Conservation (phyloP, 805 yeast species). For the Peterozyma toletana region DNA sequence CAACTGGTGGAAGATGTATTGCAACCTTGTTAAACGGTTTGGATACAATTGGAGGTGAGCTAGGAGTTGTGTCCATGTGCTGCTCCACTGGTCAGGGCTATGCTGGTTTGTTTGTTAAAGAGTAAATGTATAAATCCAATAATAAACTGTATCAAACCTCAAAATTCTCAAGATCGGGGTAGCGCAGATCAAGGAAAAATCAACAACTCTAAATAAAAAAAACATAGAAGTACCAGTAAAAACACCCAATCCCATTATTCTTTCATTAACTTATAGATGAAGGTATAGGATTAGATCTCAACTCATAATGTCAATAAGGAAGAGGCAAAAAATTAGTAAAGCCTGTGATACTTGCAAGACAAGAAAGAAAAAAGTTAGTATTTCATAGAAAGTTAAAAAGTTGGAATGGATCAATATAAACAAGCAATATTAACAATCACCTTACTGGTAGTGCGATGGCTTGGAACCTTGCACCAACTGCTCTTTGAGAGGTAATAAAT, state of each 20-base stretch:
- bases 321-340: constrained; percentile 33
- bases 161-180: too few species aligned
- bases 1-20: constrained; percentile 92
- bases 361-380: constrained; percentile 22
- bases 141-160: too few species aligned
- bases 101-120: constrained; percentile 26
- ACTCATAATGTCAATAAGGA: constrained; percentile 1
- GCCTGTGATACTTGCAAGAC: constrained; percentile 42
- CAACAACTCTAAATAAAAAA: too few species aligned
- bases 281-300: neutral
- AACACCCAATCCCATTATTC: too few species aligned
- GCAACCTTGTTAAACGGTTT: constrained; percentile 83
- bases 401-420: constrained; percentile 16
- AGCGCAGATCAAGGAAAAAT: too few species aligned
- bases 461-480: constrained; percentile 28
- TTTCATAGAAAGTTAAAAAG: constrained; percentile 17
- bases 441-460: constrained; percentile 13
- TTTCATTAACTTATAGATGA: too few species aligned
- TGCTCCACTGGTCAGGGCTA: constrained; percentile 33
- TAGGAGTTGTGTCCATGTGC: constrained; percentile 59
- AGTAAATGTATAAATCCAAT: constrained; percentile 5
- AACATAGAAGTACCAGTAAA: too few species aligned
- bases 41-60: constrained; percentile 75
- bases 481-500: constrained; percentile 19
- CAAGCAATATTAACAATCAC: constrained; percentile 9